Evolutionary conservation across 1,139 yeast species (phyloP).

Genomic region (Blastobotrys malaysiensis): DNA sequence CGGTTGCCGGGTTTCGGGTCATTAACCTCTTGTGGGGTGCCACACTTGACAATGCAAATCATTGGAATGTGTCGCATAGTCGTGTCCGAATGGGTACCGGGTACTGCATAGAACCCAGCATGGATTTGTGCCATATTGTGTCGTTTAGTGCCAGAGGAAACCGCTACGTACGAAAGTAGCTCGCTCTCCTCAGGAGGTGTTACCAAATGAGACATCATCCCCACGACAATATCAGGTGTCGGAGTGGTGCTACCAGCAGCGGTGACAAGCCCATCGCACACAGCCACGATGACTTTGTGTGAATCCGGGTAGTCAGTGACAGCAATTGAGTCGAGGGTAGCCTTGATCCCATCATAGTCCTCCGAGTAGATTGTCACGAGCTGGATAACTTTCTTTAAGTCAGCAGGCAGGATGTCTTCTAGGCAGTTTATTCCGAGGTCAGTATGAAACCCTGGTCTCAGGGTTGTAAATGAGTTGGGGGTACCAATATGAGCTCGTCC

Average conservation of each 20-base stretch:
- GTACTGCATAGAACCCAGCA: conserved; percentile 83
- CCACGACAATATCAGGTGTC: conserved; percentile 83
- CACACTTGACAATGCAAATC: conserved; percentile 80
- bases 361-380: conserved; percentile 34
- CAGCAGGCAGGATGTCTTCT: not conserved
- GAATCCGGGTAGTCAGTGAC: conserved; percentile 27
- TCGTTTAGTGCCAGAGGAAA: conserved; percentile 85
- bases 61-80: conserved; percentile 78
- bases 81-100: conserved; percentile 48
- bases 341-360: conserved; percentile 27
- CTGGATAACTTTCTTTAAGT: conserved; percentile 43
- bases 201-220: conserved; percentile 82
- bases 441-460: not conserved
- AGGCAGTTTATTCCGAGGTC: not conserved
- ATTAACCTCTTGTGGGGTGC: conserved; percentile 75
- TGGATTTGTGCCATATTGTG: conserved; percentile 95
- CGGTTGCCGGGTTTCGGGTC: conserved; percentile 93
- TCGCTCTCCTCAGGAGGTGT: conserved; percentile 55
- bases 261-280: conserved; percentile 33
- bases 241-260: conserved; percentile 37
- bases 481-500: no score
- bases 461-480: no score
- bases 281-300: conserved; percentile 28
- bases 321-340: conserved; percentile 32
- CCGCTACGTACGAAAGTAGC: conserved; percentile 86